Evolutionary conservation across 495 filamentous ascomycete genomes (phyloP), one percentile per base, ranked within the genome.

Genomic region (Apodospora peruviana): DNA sequence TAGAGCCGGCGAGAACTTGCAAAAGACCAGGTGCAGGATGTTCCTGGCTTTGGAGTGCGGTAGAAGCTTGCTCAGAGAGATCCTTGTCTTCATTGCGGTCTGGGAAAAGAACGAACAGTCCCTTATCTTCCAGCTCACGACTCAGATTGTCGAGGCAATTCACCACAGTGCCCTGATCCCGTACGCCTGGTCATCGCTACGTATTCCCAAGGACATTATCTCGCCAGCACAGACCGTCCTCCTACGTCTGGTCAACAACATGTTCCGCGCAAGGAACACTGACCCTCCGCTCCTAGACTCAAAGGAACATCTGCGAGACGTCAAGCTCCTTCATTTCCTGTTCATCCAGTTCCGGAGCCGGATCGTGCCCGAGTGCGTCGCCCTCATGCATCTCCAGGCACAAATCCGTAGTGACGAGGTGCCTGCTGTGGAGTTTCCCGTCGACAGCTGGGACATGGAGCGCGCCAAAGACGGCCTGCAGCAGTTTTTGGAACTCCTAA

Each of bases 371-470:
- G 90, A 95, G 54, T 94, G 88, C 9, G 87, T 87, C 50, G 89
- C 88, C n/a, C 71, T 96, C 27, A 93, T 96, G 68, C 88, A 90
- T 56, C 78, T 94, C 12, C 91, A 96, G 69, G 86, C 86, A n/a
- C 84, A 94, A 56, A 93, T 95, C 44, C 83, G 87, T 19, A 66
- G 66, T 35, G 60, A 58, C 17, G 47, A 58, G 27, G 53, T 64
- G 21, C 70, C 75, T 25, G 64, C 73, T 0, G 82, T 87, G 52
- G 90, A 95, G 62, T 96, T 95, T 59, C 91, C 91, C 3, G 82
- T 95, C 35, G 93, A 96, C 56, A 78, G 91, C 24, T 96, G 91
- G 91, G 91, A 96, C 59, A 93, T 96, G 84, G 91, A 96, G 61
- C 82, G 91, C 16, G 90, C 77, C 18, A 77, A 77, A 47, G 77